Evolutionary conservation across 202 grass and related monocot genomes (phyloP).

Genomic region (Schoenoplectus tabernaemontani): DNA sequence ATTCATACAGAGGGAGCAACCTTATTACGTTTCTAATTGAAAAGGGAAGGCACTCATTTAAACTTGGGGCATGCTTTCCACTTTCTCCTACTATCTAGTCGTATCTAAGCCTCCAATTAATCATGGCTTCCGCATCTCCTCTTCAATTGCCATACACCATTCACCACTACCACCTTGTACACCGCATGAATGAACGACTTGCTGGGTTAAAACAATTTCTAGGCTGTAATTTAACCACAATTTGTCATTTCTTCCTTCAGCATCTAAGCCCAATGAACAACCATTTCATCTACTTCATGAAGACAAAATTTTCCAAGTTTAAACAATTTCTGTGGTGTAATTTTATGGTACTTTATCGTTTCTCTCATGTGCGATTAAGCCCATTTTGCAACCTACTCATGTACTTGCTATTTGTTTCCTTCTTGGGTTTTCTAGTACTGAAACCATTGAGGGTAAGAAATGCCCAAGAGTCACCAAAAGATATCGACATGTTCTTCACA

Average conservation of each 20-base stretch:
- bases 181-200: conserved; percentile 2
- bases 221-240: not conserved
- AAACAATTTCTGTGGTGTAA: not conserved
- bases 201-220: not conserved
- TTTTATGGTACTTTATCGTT: not conserved
- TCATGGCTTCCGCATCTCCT: not conserved
- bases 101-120: not conserved
- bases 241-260: not conserved
- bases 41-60: not conserved
- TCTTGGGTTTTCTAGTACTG: conserved; percentile 34
- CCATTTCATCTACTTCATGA: conserved; percentile 33
- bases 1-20: not conserved
- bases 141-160: not conserved
- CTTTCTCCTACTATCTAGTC: not conserved
- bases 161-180: not conserved
- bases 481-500: conserved; percentile 49
- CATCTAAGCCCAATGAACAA: conserved; percentile 1
- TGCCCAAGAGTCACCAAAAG: not conserved
- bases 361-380: not conserved
- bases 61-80: not conserved
- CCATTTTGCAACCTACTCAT: conserved; percentile 23
- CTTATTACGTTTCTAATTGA: not conserved
- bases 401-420: conserved; percentile 46
- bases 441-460: not conserved
- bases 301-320: not conserved